Conservation (phyloP, 257 asterid species). For the Nicotiana noctiflora region DNA sequence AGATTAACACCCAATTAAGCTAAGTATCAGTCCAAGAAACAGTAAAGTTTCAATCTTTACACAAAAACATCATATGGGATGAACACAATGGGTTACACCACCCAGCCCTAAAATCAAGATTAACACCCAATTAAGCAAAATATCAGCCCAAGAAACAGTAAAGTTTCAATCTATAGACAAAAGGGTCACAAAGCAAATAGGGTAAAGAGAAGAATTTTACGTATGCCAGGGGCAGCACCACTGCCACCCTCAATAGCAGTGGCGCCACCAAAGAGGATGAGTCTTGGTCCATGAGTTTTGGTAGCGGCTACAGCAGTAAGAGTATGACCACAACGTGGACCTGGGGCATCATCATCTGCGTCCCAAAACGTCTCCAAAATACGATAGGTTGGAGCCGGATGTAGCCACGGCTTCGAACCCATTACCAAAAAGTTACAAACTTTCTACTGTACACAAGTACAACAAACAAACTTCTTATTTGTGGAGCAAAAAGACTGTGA, state of each 20-base stretch:
- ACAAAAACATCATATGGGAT: conserved; percentile 60
- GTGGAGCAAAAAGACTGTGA: not conserved
- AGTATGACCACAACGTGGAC: conserved; percentile 91
- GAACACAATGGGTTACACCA: conserved; percentile 86
- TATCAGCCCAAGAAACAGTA: not conserved
- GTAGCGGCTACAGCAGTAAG: conserved; percentile 93
- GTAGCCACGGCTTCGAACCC: conserved; percentile 43
- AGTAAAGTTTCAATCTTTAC: not conserved
- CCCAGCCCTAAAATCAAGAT: conserved; percentile 54
- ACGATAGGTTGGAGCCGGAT: conserved; percentile 40
- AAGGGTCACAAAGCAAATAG: not conserved
- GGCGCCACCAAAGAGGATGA: conserved; percentile 93
- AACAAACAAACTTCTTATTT: not conserved
- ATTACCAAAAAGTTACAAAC: conserved; percentile 10
- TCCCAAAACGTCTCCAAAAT: conserved; percentile 69
- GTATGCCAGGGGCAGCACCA: conserved; percentile 85
- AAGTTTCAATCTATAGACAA: not conserved
- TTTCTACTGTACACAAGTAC: not conserved
- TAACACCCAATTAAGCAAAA: not conserved
- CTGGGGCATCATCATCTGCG: conserved; percentile 93
- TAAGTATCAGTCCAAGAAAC: not conserved
- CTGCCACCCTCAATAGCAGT: conserved; percentile 90
- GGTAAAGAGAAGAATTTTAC: conserved; percentile 28
- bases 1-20: not conserved
- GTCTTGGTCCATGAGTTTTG: conserved; percentile 83